Conservation (phyloP, 2,329 filamentous ascomycete genomes). For the Beauveria asiatica region DNA sequence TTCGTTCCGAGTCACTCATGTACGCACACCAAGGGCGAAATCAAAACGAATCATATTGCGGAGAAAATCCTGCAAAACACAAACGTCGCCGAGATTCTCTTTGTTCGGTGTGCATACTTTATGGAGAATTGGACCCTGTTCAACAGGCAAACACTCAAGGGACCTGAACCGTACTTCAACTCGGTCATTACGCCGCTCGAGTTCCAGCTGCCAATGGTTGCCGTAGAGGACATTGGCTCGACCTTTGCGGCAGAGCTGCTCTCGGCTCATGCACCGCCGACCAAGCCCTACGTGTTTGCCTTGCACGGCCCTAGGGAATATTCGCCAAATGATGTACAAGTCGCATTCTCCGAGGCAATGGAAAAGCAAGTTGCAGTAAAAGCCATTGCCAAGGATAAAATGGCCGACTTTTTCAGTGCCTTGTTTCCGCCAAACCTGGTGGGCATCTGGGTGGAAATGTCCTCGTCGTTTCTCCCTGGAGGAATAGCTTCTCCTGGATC, state of each 20-base stretch:
- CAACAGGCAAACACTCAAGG: conserved; percentile 19
- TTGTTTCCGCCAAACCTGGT: conserved; percentile 19
- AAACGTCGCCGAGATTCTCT: conserved; percentile 19
- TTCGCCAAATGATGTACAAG: conserved; percentile 21
- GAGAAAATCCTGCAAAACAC: conserved; percentile 18
- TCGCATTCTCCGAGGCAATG: conserved; percentile 20
- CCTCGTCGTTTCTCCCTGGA: conserved; percentile 20
- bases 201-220: conserved; percentile 24
- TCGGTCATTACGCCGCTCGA: conserved; percentile 27
- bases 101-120: conserved; percentile 27
- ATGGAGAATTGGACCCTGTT: conserved; percentile 30
- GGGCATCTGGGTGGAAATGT: conserved; percentile 23
- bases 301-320: conserved; percentile 24
- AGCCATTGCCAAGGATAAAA: conserved; percentile 18
- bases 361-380: conserved; percentile 20
- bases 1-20: neutral
- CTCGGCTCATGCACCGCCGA: conserved; percentile 14
- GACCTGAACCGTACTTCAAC: conserved; percentile 22
- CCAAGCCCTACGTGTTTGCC: conserved; percentile 22
- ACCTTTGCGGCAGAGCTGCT: conserved; percentile 19
- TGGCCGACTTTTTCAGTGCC: conserved; percentile 16
- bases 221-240: conserved; percentile 18
- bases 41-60: conserved; percentile 26
- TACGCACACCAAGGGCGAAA: conserved; percentile 22
- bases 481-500: conserved; percentile 17